A percentile compares a stretch with the other conserved stretches of the same genome.
These are phyloP conservation scores for Tylopilus balloui DNA, from an alignment of 768 basidiomycete species.

Conservation along the genomic window DNA sequence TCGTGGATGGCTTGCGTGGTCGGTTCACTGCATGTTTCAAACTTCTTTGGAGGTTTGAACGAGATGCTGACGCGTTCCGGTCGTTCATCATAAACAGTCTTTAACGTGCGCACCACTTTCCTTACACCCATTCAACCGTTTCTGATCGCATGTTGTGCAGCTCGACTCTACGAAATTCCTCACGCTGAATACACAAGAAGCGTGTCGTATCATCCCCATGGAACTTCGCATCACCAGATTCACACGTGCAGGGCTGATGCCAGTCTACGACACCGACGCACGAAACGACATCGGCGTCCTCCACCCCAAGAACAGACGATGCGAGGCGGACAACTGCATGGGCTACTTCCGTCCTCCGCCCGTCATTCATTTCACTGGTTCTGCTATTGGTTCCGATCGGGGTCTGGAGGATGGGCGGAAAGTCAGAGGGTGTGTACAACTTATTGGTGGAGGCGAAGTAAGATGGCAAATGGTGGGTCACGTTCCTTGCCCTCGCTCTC, in stretches of 20 bases:
- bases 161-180: constrained; percentile 29
- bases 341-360: constrained; percentile 37
- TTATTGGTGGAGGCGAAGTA: constrained; percentile 46
- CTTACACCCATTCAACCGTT: background rate
- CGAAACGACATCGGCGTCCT: constrained; percentile 15
- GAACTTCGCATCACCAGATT: constrained; percentile 41
- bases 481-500: background rate
- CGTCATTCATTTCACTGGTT: constrained; percentile 48
- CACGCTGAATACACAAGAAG: constrained; percentile 36
- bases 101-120: constrained; percentile 15
- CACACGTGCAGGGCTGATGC: constrained; percentile 25
- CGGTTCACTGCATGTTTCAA: background rate
- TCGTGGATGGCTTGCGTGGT: no score
- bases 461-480: constrained; percentile 47
- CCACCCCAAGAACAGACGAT: background rate
- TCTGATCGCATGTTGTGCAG: constrained; percentile 7
- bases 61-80: background rate
- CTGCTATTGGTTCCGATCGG: constrained; percentile 38
- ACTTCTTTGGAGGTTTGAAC: background rate
- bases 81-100: constrained; percentile 13
- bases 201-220: constrained; percentile 51
- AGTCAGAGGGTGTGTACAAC: constrained; percentile 42
- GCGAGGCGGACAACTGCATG: constrained; percentile 12
- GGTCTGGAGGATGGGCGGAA: constrained; percentile 31
- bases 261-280: constrained; percentile 10